Conservation (phyloP, 805 yeast genomes). For the Zygoascus ofunaensis region DNA sequence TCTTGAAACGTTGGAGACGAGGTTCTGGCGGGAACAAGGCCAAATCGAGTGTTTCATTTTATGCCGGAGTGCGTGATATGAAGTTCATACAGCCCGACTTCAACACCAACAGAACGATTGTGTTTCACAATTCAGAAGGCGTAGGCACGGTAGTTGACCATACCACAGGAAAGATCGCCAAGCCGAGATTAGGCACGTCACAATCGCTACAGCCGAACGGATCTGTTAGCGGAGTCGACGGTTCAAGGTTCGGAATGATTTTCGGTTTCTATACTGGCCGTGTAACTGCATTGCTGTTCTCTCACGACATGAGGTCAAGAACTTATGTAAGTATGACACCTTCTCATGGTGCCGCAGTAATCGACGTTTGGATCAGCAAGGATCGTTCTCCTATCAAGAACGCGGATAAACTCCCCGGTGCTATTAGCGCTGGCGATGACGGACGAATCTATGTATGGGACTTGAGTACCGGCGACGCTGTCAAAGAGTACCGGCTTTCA, state of each 20-base stretch:
- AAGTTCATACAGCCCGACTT: slow-evolving; percentile 21
- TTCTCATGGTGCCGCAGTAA: slow-evolving; percentile 19
- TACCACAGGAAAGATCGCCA: slow-evolving; percentile 23
- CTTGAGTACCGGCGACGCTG: slow-evolving; percentile 7
- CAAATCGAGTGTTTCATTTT: slow-evolving; percentile 15
- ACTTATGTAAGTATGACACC: slow-evolving; percentile 17
- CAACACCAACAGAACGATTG: slow-evolving; percentile 15
- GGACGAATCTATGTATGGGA: slow-evolving; percentile 18
- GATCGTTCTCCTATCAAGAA: slow-evolving; percentile 11
- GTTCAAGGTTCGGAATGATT: slow-evolving; percentile 25
- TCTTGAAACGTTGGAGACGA: slow-evolving; percentile 23
- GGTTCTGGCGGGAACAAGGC: slow-evolving; percentile 16
- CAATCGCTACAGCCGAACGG: slow-evolving; percentile 9
- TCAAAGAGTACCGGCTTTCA: background rate
- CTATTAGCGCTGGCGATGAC: slow-evolving; percentile 16
- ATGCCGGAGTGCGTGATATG: slow-evolving; percentile 15
- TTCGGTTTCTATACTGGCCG: slow-evolving; percentile 22
- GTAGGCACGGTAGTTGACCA: slow-evolving; percentile 24
- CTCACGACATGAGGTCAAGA: slow-evolving; percentile 22
- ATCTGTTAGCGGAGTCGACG: slow-evolving; percentile 18
- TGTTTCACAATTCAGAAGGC: slow-evolving; percentile 20
- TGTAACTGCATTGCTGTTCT: slow-evolving; percentile 17
- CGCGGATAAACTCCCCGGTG: slow-evolving; percentile 8
- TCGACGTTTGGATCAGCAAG: slow-evolving; percentile 22
- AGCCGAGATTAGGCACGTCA: slow-evolving; percentile 19